These are phyloP conservation scores for Oidiodendron maius DNA, from an alignment of 495 filamentous ascomycete species.

Conservation along the genomic window DNA sequence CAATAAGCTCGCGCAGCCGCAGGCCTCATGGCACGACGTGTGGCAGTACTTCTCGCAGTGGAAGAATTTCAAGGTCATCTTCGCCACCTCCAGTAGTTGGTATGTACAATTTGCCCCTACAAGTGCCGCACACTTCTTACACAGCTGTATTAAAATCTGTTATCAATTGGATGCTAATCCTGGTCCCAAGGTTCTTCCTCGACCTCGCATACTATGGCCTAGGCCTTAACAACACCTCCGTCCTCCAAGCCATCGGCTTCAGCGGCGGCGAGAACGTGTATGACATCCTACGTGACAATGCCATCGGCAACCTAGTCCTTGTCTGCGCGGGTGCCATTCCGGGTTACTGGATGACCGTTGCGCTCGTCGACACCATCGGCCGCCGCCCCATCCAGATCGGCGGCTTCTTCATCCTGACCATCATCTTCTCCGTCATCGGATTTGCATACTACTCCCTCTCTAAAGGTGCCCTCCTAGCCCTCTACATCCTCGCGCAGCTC, in stretches of 20 bases:
- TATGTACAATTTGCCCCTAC: not conserved
- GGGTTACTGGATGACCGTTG: constrained; percentile 73
- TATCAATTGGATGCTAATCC: too few relatives aligned
- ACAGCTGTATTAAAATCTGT: too few relatives aligned
- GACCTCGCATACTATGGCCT: constrained; percentile 58
- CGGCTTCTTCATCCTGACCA: constrained; percentile 68
- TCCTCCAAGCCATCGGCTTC: constrained; percentile 65
- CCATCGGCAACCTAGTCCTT: constrained; percentile 70
- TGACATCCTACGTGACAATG: constrained; percentile 58
- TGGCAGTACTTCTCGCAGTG: constrained; percentile 57
- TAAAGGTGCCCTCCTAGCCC: constrained; percentile 50
- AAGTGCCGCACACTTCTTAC: too few relatives aligned
- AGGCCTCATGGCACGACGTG: constrained; percentile 64
- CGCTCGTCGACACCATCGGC: constrained; percentile 64
- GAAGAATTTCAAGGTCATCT: constrained; percentile 65
- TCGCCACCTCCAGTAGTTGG: constrained; percentile 78
- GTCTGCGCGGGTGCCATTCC: constrained; percentile 72
- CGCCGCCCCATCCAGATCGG: constrained; percentile 75
- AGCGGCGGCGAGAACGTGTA: constrained; percentile 45
- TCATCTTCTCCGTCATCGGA: constrained; percentile 70
- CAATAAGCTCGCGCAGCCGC: constrained; percentile 42
- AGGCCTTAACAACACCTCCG: constrained; percentile 66
- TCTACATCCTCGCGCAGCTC: constrained; percentile 69
- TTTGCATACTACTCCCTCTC: constrained; percentile 57
- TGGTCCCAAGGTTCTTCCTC: constrained; percentile 51